phyloP scores from a whole-genome alignment of 345 rosid species.

The Salix suchowensis region DNA sequence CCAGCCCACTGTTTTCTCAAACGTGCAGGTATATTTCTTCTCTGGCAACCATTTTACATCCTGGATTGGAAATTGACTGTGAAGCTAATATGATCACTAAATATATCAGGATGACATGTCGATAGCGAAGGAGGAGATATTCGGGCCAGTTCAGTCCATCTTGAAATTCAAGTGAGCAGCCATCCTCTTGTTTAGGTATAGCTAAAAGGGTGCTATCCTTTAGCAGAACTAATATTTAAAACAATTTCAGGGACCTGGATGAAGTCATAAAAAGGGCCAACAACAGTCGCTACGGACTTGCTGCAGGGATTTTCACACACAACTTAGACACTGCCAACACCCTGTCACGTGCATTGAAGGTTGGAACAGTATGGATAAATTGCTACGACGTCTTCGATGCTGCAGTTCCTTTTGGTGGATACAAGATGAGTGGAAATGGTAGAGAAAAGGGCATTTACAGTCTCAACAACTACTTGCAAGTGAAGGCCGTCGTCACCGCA shows the following conservation, averaged over 20 bases:
- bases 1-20: conserved; percentile 95
- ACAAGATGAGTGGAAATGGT: conserved; percentile 87
- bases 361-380: conserved; percentile 76
- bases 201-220: neutral
- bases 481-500: conserved; percentile 84
- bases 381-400: conserved; percentile 78
- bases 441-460: conserved; percentile 86
- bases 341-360: conserved; percentile 60
- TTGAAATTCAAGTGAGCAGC: conserved; percentile 74
- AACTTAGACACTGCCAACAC: conserved; percentile 72
- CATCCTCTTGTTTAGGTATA: neutral
- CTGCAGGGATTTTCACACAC: conserved; percentile 81
- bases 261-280: conserved; percentile 76
- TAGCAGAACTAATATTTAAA: neutral
- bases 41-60: neutral
- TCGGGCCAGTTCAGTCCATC: conserved; percentile 91
- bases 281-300: conserved; percentile 55
- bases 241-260: conserved; percentile 48
- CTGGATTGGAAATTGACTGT: neutral
- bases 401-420: conserved; percentile 87
- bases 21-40: conserved; percentile 52
- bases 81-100: neutral
- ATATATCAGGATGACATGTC: conserved; percentile 72
- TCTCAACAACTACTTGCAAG: conserved; percentile 77
- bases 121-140: conserved; percentile 87